Percentiles rank a stretch among this genome's conserved stretches.
Evolutionary conservation across 2,329 filamentous ascomycete genomes (phyloP).

Genomic region (Zarea fungicola): DNA sequence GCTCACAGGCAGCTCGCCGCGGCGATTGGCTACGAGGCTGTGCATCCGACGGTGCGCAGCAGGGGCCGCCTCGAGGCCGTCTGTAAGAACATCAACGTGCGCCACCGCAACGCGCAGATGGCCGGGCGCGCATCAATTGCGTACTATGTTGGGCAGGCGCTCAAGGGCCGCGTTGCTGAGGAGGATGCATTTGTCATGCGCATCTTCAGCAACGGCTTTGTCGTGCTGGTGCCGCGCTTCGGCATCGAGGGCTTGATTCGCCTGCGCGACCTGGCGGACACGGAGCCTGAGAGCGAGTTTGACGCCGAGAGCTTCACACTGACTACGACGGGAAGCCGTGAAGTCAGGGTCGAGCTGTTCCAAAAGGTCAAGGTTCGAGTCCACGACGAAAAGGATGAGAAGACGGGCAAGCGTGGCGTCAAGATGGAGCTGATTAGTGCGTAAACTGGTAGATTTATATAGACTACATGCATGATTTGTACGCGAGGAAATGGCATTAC

Average conservation of each 20-base stretch:
- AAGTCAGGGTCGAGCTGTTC: constrained; percentile 73
- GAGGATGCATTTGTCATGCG: constrained; percentile 97
- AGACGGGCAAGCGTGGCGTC: constrained; percentile 90
- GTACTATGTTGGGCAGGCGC: constrained; percentile 95
- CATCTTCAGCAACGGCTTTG: constrained; percentile 95
- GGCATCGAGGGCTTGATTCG: constrained; percentile 91
- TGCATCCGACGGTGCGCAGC: constrained; percentile 76
- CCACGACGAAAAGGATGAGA: constrained; percentile 87
- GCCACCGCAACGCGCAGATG: constrained; percentile 94
- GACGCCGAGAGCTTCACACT: constrained; percentile 83
- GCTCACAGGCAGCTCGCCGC: constrained; percentile 92
- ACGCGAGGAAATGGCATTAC: not conserved
- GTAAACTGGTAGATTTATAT: constrained; percentile 14
- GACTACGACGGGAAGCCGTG: constrained; percentile 49
- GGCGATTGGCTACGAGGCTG: constrained; percentile 84
- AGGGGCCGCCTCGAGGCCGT: constrained; percentile 84
- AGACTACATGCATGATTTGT: not conserved
- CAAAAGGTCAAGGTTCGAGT: constrained; percentile 86
- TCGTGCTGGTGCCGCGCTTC: constrained; percentile 92
- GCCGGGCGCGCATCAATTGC: constrained; percentile 91
- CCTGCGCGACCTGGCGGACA: constrained; percentile 72
- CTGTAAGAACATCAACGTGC: constrained; percentile 97
- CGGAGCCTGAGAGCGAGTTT: constrained; percentile 74
- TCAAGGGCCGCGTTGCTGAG: constrained; percentile 69
- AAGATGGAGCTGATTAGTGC: constrained; percentile 62